Base-by-base conservation (phyloP, 1,284 basidiomycete genomes). In the Puccinia polysora region DNA sequence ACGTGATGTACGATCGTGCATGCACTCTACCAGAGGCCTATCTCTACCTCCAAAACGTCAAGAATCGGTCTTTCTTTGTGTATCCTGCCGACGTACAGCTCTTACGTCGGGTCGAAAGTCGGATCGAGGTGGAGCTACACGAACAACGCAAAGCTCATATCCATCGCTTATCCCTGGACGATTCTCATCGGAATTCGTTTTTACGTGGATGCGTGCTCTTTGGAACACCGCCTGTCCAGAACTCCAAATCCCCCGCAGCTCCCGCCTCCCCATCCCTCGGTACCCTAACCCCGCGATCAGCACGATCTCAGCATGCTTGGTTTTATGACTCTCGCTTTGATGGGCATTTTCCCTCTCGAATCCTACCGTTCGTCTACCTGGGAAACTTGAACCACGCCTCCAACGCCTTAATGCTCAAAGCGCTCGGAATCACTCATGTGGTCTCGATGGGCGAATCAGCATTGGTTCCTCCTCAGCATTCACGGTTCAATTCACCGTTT, bases 401-500 rank as follows among this genome's bases (percentile, higher is more conserved):
- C 55, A 98, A 98, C 79, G 92, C 88, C 52, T 89, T 90, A 77
- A 96, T 98, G 92, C 86, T 97, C 3, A 89, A 91, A 76, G 89
- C 91, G 2, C 85, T 98, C n/a, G 91, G 91, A 52, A 96, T 98
- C 77, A 95, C 92, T 0, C 94, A 97, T 78, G 93, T 98, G 75
- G 94, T 98, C 38, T 94, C 91, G 3, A 92, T 97, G 3, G 95
- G 95, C 64, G 95, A 97, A 82, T 90, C 89, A 74, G 91, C 90
- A 10, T 85, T 94, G 23, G 83, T 89, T 79, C 78, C 58, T 74
- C 80, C 71, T 10, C 75, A 74, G 74, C 7, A 88, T 89, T 1
- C 80, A 78, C 36, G 40, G 25, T 60, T 45, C 7, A 60, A 40
- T 12, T 28, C 67, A 45, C 4, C 70, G 74, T 40, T 56, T 58